Conservation (phyloP, 1,284 basidiomycete genomes). For the Rhizoctonia solani region DNA sequence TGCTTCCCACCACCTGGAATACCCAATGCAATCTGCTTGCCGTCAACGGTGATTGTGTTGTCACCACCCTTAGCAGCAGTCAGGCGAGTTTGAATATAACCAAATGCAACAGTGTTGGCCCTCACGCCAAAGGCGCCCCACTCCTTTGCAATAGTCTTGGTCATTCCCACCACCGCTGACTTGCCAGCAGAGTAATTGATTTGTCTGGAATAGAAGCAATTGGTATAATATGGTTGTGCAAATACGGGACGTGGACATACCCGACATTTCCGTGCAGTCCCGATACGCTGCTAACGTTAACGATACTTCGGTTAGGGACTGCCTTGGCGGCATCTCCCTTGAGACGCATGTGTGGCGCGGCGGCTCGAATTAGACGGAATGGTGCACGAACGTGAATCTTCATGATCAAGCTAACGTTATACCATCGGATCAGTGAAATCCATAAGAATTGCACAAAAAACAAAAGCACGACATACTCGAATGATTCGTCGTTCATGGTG, state of each 20-base stretch:
- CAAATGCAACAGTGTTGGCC: constrained; percentile 80
- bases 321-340: constrained; percentile 60
- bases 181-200: constrained; percentile 83
- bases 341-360: constrained; percentile 81
- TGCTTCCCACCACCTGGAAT: constrained; percentile 61
- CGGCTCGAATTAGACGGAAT: constrained; percentile 81
- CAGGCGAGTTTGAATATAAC: constrained; percentile 71
- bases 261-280: constrained; percentile 72
- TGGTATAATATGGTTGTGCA: neutral
- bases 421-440: neutral
- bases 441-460: neutral
- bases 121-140: constrained; percentile 84
- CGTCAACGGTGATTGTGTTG: constrained; percentile 74
- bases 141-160: constrained; percentile 85
- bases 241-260: neutral
- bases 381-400: constrained; percentile 83
- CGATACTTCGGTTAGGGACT: constrained; percentile 65
- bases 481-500: constrained; percentile 77
- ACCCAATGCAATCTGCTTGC: constrained; percentile 81
- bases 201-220: constrained; percentile 61
- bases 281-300: constrained; percentile 76
- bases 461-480: constrained; percentile 50
- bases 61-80: constrained; percentile 78
- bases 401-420: constrained; percentile 58
- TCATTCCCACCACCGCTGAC: constrained; percentile 73